Conservation (phyloP, 176 grass and related monocot genomes). For the Bothriochloa decipiens region DNA sequence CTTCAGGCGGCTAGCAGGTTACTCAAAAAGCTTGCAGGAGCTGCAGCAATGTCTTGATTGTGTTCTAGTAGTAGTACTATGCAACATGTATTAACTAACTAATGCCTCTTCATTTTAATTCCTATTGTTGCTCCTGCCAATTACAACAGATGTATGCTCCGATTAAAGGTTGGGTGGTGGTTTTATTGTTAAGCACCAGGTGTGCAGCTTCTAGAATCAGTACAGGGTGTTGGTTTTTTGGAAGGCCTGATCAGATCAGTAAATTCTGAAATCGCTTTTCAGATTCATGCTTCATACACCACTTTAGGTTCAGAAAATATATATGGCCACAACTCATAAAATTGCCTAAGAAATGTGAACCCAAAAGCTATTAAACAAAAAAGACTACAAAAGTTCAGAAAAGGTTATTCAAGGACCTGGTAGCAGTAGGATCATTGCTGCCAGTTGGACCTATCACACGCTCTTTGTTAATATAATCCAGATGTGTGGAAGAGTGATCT, state of each 20-base stretch:
- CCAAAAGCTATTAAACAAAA: no score
- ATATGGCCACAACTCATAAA: not conserved
- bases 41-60: not conserved
- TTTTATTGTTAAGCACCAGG: no score
- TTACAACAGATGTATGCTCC: not conserved
- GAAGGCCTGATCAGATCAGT: not conserved
- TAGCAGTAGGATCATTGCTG: no score
- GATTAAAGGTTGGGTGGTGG: not conserved
- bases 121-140: not conserved
- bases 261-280: not conserved
- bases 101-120: not conserved
- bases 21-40: constrained; percentile 13
- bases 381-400: not conserved
- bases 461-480: no score
- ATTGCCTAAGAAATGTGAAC: not conserved
- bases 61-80: not conserved
- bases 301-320: no score
- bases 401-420: not conserved
- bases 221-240: not conserved
- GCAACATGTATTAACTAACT: not conserved
- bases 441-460: not conserved
- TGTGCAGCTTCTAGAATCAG: not conserved
- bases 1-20: not conserved
- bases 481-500: no score
- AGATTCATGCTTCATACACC: not conserved